Percentiles rank a stretch among this genome's conserved stretches.
These are phyloP conservation scores for Fusarium brachygibbosum DNA, from an alignment of 2,329 filamentous ascomycete genomes.

Conservation along the genomic window DNA sequence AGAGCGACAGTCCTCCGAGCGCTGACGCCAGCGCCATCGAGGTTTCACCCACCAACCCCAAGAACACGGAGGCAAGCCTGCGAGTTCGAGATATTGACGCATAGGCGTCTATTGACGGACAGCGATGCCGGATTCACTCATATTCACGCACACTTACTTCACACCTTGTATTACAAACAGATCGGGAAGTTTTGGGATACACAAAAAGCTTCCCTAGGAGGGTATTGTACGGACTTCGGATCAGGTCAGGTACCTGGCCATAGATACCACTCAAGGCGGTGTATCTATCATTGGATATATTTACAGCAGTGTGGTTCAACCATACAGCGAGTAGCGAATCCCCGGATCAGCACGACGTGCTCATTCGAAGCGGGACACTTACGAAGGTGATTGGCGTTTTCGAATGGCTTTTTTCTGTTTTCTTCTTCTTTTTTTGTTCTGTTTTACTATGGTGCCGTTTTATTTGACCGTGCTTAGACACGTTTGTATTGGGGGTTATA, in stretches of 20 bases:
- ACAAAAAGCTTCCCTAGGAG: slow-evolving; percentile 15
- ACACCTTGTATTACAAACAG: slow-evolving; percentile 39
- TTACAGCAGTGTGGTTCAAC: slow-evolving; percentile 12
- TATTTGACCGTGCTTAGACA: neutral
- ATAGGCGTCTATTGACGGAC: slow-evolving; percentile 28
- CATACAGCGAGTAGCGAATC: neutral
- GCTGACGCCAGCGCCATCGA: slow-evolving; percentile 69
- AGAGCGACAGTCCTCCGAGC: slow-evolving; percentile 75
- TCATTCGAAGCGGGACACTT: slow-evolving; percentile 4
- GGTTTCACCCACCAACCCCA: slow-evolving; percentile 52
- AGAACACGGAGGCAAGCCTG: slow-evolving; percentile 36
- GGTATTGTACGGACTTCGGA: slow-evolving; percentile 21
- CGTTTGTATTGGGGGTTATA: neutral
- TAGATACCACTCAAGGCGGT: slow-evolving; percentile 38
- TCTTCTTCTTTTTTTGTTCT: slow-evolving; percentile 5
- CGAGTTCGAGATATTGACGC: slow-evolving; percentile 52
- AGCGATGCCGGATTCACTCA: neutral
- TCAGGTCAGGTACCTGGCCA: slow-evolving; percentile 37
- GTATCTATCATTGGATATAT: slow-evolving; percentile 17
- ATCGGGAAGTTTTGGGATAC: slow-evolving; percentile 20
- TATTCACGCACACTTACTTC: neutral
- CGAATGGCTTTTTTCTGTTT: slow-evolving; percentile 17
- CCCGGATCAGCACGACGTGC: too few species aligned
- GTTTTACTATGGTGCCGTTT: neutral
- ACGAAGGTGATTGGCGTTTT: slow-evolving; percentile 30